Evolutionary conservation across 2,329 filamentous ascomycete species (phyloP).

Genomic region (Escovopsis weberi): DNA sequence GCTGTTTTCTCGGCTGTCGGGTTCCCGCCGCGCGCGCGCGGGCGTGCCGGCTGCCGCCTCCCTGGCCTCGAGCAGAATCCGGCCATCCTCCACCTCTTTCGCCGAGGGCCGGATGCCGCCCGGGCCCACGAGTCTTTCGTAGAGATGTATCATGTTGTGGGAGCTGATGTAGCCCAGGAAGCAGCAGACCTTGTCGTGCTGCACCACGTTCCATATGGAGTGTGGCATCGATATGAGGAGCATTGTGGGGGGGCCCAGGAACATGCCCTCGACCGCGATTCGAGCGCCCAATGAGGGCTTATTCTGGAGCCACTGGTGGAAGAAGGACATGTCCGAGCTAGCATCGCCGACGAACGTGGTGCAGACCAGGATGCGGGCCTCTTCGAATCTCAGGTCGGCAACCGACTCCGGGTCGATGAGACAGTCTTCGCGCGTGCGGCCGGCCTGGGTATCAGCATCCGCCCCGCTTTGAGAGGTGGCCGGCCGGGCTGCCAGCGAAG

Average conservation of each 20-base stretch:
- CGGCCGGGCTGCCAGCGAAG: conserved; percentile 25
- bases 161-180: conserved; percentile 52
- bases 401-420: conserved; percentile 33
- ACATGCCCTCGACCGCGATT: conserved; percentile 53
- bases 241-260: conserved; percentile 51
- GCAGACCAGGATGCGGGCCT: conserved; percentile 48
- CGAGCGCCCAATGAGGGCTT: conserved; percentile 40
- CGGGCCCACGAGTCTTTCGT: conserved; percentile 40
- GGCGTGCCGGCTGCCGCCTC: conserved; percentile 26
- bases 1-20: conserved; percentile 12
- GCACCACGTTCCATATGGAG: conserved; percentile 47
- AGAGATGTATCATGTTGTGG: conserved; percentile 51
- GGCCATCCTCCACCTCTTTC: conserved; percentile 42
- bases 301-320: conserved; percentile 51
- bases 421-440: conserved; percentile 20
- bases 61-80: conserved; percentile 39
- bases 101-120: conserved; percentile 29
- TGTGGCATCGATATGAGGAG: conserved; percentile 52
- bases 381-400: conserved; percentile 44
- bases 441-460: conserved; percentile 9
- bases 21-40: conserved; percentile 14
- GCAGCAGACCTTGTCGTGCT: conserved; percentile 52
- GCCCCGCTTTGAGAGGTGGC: conserved; percentile 17
- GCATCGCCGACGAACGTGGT: conserved; percentile 53
- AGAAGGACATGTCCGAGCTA: conserved; percentile 50